phyloP scores from a whole-genome alignment of 495 filamentous ascomycete genomes.

The Corynascus novoguineensis region DNA sequence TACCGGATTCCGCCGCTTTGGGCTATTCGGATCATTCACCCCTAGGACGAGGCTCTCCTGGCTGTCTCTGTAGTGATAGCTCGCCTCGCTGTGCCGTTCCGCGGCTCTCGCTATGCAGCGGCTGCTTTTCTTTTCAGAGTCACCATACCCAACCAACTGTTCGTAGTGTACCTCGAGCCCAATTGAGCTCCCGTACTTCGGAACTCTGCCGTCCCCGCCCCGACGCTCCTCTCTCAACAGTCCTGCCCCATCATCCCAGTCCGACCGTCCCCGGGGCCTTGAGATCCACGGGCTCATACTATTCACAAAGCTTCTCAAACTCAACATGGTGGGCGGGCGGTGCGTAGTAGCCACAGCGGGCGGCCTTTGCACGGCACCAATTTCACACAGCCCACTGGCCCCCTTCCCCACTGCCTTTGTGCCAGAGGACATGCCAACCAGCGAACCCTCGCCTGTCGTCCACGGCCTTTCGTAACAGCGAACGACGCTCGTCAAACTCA shows the following conservation, averaged over 20 bases:
- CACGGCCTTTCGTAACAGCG: conserved; percentile 24
- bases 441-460: conserved; percentile 1
- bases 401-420: conserved; percentile 16
- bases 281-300: conserved; percentile 23
- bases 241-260: conserved; percentile 7
- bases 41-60: conserved; percentile 28
- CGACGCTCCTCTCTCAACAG: conserved; percentile 4
- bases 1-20: conserved; percentile 26
- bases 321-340: conserved; percentile 28
- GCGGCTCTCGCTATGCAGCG: conserved; percentile 5
- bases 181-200: conserved; percentile 19
- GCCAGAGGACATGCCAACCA: background rate
- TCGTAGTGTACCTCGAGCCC: conserved; percentile 27
- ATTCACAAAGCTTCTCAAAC: conserved; percentile 29
- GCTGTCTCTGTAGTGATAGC: conserved; percentile 16
- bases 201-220: conserved; percentile 2
- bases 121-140: conserved; percentile 7
- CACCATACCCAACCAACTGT: conserved; percentile 15
- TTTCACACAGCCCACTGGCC: conserved; percentile 14
- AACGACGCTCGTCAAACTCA: conserved; percentile 22
- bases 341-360: conserved; percentile 8
- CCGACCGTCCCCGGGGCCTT: conserved; percentile 12
- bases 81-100: conserved; percentile 4
- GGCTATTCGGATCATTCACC: conserved; percentile 27
- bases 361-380: conserved; percentile 13